phyloP scores from a whole-genome alignment of 805 yeast species.

The Barnettozyma californica region DNA sequence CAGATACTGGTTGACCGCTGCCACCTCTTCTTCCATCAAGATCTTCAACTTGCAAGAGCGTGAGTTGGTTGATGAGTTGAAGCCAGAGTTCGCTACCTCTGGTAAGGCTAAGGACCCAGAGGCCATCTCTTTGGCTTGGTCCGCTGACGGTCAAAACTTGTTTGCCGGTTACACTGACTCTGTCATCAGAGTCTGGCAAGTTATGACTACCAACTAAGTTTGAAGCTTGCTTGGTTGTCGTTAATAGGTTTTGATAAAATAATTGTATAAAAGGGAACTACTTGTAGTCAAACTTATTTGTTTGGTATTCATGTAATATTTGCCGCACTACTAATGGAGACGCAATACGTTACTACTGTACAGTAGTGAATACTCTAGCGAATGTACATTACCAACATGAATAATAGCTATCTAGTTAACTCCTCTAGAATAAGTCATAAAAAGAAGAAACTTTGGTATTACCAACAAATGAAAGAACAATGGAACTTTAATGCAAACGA shows the following conservation, averaged over 20 bases:
- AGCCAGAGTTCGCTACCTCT: slow-evolving; percentile 92
- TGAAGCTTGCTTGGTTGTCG: slow-evolving; percentile 7
- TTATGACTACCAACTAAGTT: slow-evolving; percentile 62
- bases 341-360: too few species aligned
- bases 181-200: slow-evolving; percentile 99
- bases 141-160: slow-evolving; percentile 99
- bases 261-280: slow-evolving; percentile 1
- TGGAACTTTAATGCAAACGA: not conserved
- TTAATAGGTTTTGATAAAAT: slow-evolving; percentile 1
- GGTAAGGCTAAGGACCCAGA: slow-evolving; percentile 94
- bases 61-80: slow-evolving; percentile 91
- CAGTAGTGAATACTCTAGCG: not conserved
- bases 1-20: slow-evolving; percentile 99
- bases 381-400: not conserved
- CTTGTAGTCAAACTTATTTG: too few species aligned
- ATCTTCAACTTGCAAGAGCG: slow-evolving; percentile 96
- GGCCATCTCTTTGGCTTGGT: slow-evolving; percentile 98
- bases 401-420: not conserved
- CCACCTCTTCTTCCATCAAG: slow-evolving; percentile 96
- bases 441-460: not conserved
- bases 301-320: too few species aligned
- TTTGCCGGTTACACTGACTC: slow-evolving; percentile 99
- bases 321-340: too few species aligned
- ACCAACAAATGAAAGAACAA: not conserved
- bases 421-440: not conserved